Base-by-base conservation (phyloP, 768 basidiomycete genomes). In the Rhodotorula toruloides region DNA sequence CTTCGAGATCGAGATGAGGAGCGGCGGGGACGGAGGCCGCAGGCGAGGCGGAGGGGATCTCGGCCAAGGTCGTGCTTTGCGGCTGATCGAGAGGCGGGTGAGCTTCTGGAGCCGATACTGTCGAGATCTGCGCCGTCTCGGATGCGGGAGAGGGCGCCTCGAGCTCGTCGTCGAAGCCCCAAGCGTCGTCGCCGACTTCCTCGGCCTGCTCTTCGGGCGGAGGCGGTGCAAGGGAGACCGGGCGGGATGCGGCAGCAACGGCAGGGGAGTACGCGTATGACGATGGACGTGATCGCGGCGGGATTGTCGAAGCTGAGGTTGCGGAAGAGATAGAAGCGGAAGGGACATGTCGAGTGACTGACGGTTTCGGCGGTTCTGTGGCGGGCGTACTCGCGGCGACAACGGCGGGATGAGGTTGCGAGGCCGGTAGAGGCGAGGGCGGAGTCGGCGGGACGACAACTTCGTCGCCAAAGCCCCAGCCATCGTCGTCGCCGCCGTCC, bases 401-500 rank as follows among this genome's bases (percentile, higher is more conserved):
- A 11, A 44, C 44, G 0, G 43, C 29, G 7, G 46, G 36, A 14
- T 37, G n/a, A 3, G 40, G 27, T 19, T 31, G 54, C 32, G 27
- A 3, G 17, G 42, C n/a, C n/a, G n/a, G n/a, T n/a, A n/a, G 31
- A 7, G 36, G 54, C 49, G 49, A 27, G 11, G 46, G 31, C 32
- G 58, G 36, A 4, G 22, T 25, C 34, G 50, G 34, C 50, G 54
- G 32, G 0, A 37, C 64, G n/a, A 36, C 46, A 9, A 54, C 62
- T 6, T 59, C 63, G n/a, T 63, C 68, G 29, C 57, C 72, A 31
- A 70, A 68, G n/a, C 62, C 68, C 72, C 72, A 74, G 1, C 52
- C 70, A n/a, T 68, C 73, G 5, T 67, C 66, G 25, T 52, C 61
- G 25, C 36, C 63, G 27, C 37, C 62, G n/a, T 27, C 55, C 11